Evolutionary conservation across 208 protist genomes (phyloP), one percentile per base, ranked within the genome.

Genomic region (Wallacemonas sp.): DNA sequence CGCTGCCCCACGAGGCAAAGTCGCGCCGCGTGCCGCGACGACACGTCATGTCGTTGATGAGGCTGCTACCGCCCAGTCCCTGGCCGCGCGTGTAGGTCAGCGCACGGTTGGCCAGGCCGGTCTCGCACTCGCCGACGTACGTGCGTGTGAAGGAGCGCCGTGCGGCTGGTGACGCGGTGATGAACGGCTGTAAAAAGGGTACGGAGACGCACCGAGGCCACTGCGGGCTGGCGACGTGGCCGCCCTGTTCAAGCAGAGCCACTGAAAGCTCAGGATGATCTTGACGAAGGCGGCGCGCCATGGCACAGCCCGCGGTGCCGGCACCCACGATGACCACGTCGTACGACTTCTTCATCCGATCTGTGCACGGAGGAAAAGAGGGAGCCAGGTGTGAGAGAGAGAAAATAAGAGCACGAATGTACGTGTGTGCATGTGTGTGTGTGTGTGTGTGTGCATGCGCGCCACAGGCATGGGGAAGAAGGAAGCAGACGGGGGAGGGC

Each of bases 291-390:
- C 64, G 33, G n/a, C 80, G 80, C 17, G 76, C 81, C 0, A 74
- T 76, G n/a, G 80, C 79, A 44, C 81, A 90, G 46, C 87, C 87
- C 1, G 87, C 81, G 3, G 80, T 73, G 21, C 87, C 87, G 21
- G 87, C 77, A 13, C 87, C 87, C 37, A 94, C 52, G 1, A 94
- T 76, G 22, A 94, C 64, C 59, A 88, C 71, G 61, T 94, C 84
- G 65, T 81, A 93, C 8, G 69, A 42, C 9, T 41, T 32, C 63
- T 76, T 68, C 68, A 76, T 78, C 10, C 13, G 2, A 10, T 30
- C 9, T 48, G 42, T 48, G 19, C n/a, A n/a, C n/a, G n/a, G n/a
- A n/a, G n/a, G n/a, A n/a, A n/a, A n/a, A n/a, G n/a, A n/a, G n/a
- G n/a, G n/a, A n/a, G n/a, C n/a, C n/a, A n/a, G n/a, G n/a, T 48